Base-by-base conservation (phyloP, 192 early-diverging fungal genomes). In the Pecoramyces ruminantium region DNA sequence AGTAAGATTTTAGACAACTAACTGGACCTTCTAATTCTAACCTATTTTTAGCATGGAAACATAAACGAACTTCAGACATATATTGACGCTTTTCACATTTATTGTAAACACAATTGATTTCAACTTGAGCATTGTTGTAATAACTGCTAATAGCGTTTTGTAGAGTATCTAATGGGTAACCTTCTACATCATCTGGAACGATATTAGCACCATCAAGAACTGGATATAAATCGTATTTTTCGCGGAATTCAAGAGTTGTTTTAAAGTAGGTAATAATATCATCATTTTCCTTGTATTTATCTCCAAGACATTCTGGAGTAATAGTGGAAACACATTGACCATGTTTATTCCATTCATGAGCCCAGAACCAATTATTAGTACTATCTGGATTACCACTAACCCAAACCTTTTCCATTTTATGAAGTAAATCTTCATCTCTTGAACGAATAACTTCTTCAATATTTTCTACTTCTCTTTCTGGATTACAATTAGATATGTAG, bases 271-370 rank as follows among this genome's bases (percentile, higher is more conserved):
- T 89, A 78, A 83, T 82, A 0, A 92, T 87, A 80, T 92, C 92
- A 29, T 91, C 82, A 77, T 89, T 81, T 67, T 86, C 80, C 28
- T 58, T 78, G 38, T 88, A 91, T 27, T 77, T 29, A 27, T 42
- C 77, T 25, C 30, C 82, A 80, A 88, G 90, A 87, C 93, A 94
- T 6, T 34, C 28, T 27, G 92, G 92, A 25, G 86, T 86, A 58
- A 93, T 82, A 1, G 92, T 93, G 3, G 88, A 87, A 13, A 93
- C 89, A 84, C 92, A 94, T 13, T 92, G 93, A 28, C 93, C 93
- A 82, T 95, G 93, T 87, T 95, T 95, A 87, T 83, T 84, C 92
- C 91, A 95, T 79, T 95, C 93, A 82, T 95, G 93, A 12, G 89
- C 83, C 92, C 92, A 93, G 85, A 95, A 92, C 84, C 86, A 90